A percentile compares a stretch with the other conserved stretches of the same genome.
Evolutionary conservation across 2,329 filamentous ascomycete genomes (phyloP).

Genomic region (Colletotrichum sansevieriae): DNA sequence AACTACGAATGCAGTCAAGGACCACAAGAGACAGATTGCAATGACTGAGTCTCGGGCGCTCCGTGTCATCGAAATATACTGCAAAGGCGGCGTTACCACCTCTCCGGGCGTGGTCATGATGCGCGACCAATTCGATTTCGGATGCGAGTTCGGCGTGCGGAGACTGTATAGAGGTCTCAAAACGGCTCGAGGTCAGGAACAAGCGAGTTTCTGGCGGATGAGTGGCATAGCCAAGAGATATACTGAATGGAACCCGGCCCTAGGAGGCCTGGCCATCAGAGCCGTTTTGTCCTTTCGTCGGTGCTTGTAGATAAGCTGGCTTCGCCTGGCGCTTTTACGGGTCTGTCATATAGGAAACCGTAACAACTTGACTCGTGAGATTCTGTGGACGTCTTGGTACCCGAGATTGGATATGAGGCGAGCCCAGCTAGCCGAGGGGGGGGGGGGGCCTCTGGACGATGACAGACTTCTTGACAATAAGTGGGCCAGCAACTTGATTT

Average conservation of each 20-base stretch:
- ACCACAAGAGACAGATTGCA: conserved; percentile 34
- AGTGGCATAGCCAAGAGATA: conserved; percentile 23
- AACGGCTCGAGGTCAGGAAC: neutral
- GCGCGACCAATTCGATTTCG: neutral
- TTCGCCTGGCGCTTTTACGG: conserved; percentile 14
- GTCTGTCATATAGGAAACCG: neutral
- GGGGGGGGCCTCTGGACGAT: too few species aligned
- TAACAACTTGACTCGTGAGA: conserved; percentile 15
- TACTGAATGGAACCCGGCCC: conserved; percentile 8
- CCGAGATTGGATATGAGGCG: neutral
- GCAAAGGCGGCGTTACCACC: conserved; percentile 11
- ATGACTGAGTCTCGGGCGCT: conserved; percentile 37
- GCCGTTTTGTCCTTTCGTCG: neutral
- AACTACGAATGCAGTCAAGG: conserved; percentile 19
- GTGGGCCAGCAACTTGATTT: neutral
- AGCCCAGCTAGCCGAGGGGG: neutral
- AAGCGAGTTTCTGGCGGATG: neutral
- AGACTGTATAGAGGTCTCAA: neutral
- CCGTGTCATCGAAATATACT: conserved; percentile 39
- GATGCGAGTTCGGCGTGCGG: neutral
- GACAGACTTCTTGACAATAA: neutral
- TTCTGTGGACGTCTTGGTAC: neutral
- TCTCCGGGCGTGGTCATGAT: conserved; percentile 20
- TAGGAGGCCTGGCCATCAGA: conserved; percentile 11
- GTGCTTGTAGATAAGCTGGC: neutral